Percentiles rank a stretch among this genome's conserved stretches.
Conservation (phyloP, 768 basidiomycete genomes). For the Lentinus brumalis region DNA sequence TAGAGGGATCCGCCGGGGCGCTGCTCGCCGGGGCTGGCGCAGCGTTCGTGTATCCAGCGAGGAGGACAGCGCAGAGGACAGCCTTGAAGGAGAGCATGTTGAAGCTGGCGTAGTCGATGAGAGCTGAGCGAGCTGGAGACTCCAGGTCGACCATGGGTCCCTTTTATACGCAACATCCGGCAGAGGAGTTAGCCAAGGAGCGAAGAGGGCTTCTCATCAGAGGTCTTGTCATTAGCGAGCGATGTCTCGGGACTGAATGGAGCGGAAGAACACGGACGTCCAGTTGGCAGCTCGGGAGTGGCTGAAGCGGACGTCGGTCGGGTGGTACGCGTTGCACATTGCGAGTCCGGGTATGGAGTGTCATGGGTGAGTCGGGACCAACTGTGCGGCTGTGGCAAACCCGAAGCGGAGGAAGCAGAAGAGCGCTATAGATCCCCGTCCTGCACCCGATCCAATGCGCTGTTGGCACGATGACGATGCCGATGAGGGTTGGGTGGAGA, state of each 20-base stretch:
- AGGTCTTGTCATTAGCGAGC: neutral
- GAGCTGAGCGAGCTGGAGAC: constrained; percentile 16
- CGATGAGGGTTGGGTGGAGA: neutral
- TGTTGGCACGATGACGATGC: neutral
- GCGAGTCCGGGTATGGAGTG: constrained; percentile 1
- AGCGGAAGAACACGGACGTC: constrained; percentile 13
- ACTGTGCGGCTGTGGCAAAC: neutral
- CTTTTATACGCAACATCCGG: constrained; percentile 7
- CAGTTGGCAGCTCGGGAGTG: neutral
- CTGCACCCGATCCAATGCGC: constrained; percentile 1
- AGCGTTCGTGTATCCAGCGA: constrained; percentile 16
- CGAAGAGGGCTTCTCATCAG: neutral
- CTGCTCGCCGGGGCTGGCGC: constrained; percentile 3
- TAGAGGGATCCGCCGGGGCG: neutral
- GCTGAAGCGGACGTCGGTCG: constrained; percentile 11
- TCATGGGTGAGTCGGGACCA: constrained; percentile 6
- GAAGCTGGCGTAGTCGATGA: neutral
- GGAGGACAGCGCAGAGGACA: constrained; percentile 24
- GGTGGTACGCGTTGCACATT: neutral
- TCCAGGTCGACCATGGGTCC: neutral
- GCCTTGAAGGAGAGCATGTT: constrained; percentile 22
- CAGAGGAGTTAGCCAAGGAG: neutral
- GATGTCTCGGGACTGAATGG: constrained; percentile 3
- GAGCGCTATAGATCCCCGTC: neutral
- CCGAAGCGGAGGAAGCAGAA: neutral